phyloP scores from a whole-genome alignment of 192 early-diverging fungal genomes.

The Coemansia sp. region DNA sequence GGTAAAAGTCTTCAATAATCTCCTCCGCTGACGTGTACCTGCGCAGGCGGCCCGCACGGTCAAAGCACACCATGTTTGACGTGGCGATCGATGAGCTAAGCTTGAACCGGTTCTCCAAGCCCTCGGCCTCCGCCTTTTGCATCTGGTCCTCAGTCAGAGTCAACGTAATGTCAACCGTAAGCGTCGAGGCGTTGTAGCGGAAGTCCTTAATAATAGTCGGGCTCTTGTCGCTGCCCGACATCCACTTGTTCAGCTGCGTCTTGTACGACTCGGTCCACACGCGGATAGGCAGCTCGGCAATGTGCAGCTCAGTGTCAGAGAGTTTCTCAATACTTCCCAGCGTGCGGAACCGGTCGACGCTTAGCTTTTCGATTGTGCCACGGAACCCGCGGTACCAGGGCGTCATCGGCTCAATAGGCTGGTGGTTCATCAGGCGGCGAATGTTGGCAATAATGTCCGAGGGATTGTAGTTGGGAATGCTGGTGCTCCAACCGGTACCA shows the following conservation, averaged over 20 bases:
- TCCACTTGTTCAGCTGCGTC: constrained; percentile 73
- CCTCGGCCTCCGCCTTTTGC: constrained; percentile 67
- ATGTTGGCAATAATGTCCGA: constrained; percentile 84
- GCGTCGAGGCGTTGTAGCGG: constrained; percentile 51
- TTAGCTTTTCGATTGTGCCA: constrained; percentile 64
- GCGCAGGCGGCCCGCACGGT: constrained; percentile 76
- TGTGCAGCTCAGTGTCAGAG: constrained; percentile 71
- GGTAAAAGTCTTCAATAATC: constrained; percentile 86
- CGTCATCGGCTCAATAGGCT: constrained; percentile 66
- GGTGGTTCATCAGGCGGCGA: constrained; percentile 67
- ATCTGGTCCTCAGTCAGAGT: constrained; percentile 60
- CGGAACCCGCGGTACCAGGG: constrained; percentile 96
- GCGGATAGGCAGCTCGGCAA: constrained; percentile 86
- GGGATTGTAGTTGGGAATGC: constrained; percentile 84
- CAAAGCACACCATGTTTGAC: constrained; percentile 93
- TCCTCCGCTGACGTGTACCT: constrained; percentile 74
- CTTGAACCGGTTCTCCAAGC: constrained; percentile 81
- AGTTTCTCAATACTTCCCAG: constrained; percentile 65
- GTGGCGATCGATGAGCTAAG: constrained; percentile 66
- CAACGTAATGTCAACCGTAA: constrained; percentile 43
- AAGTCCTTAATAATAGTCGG: constrained; percentile 59
- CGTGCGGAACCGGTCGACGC: constrained; percentile 60
- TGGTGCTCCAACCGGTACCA: constrained; percentile 86
- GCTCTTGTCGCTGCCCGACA: constrained; percentile 67
- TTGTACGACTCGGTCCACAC: constrained; percentile 90